Evolutionary conservation across 1,139 yeast species (phyloP).

Genomic region (Hansenula lynferdii): DNA sequence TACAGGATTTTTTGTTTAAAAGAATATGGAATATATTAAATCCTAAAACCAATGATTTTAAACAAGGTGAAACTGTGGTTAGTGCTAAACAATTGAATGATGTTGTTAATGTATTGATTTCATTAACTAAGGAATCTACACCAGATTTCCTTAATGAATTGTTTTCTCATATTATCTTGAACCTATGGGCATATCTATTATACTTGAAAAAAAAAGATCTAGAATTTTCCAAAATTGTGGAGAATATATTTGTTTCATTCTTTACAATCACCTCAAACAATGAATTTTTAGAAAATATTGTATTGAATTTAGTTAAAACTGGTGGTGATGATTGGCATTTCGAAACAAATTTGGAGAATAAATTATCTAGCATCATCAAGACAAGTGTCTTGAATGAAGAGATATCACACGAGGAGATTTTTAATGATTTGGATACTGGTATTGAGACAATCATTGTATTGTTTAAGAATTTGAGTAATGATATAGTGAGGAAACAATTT

Average conservation of each 20-base stretch:
- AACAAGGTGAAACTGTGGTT: conserved; percentile 27
- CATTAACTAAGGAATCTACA: conserved; percentile 50
- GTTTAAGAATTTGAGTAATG: conserved; percentile 47
- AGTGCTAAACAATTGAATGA: conserved; percentile 53
- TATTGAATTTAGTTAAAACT: conserved; percentile 39
- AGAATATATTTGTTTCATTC: conserved; percentile 43
- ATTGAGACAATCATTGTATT: conserved; percentile 43
- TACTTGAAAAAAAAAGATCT: conserved; percentile 38
- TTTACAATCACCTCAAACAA: conserved; percentile 37
- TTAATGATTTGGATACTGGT: conserved; percentile 47
- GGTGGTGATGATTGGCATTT: conserved; percentile 49
- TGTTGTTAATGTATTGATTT: conserved; percentile 57
- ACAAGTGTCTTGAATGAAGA: conserved; percentile 13
- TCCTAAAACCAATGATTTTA: conserved; percentile 26
- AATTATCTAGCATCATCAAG: conserved; percentile 45
- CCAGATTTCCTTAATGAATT: conserved; percentile 37
- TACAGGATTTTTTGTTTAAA: conserved; percentile 53
- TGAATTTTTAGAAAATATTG: conserved; percentile 34
- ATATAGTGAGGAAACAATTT: conserved; percentile 44
- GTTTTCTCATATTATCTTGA: conserved; percentile 26
- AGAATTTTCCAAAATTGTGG: conserved; percentile 35
- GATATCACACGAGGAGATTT: conserved; percentile 27
- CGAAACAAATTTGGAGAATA: conserved; percentile 37
- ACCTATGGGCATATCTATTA: conserved; percentile 60
- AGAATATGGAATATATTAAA: conserved; percentile 41